These are phyloP conservation scores for Grigorovia humatica DNA, from an alignment of 805 yeast species.

Conservation along the genomic window DNA sequence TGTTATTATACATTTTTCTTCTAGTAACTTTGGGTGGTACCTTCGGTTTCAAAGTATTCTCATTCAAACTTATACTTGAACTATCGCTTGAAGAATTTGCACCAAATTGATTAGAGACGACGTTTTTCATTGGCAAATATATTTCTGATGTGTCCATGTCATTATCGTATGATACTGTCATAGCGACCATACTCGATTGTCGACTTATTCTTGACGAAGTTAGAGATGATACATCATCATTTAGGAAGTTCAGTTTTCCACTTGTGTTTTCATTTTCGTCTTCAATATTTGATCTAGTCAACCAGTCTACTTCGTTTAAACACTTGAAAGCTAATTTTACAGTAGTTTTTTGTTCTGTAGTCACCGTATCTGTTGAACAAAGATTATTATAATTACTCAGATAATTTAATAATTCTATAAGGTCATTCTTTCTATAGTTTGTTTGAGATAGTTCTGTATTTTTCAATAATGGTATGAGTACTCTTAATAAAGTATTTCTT, in stretches of 20 bases:
- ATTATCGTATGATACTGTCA: slow-evolving; percentile 10
- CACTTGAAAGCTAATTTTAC: slow-evolving; percentile 34
- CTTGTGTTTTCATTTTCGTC: not conserved
- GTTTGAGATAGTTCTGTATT: slow-evolving; percentile 51
- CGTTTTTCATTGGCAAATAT: not conserved
- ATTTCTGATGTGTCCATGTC: slow-evolving; percentile 1
- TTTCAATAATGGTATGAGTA: slow-evolving; percentile 58
- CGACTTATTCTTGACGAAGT: slow-evolving; percentile 9
- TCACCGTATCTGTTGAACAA: slow-evolving; percentile 14
- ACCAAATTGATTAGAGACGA: not conserved
- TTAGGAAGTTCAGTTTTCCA: not conserved
- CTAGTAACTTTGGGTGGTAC: slow-evolving; percentile 27
- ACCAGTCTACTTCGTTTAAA: slow-evolving; percentile 28
- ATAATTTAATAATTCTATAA: slow-evolving; percentile 41
- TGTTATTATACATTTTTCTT: slow-evolving; percentile 24
- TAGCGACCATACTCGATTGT: slow-evolving; percentile 16
- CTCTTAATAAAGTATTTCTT: slow-evolving; percentile 64
- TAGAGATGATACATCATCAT: slow-evolving; percentile 4
- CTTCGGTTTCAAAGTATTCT: not conserved
- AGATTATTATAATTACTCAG: slow-evolving; percentile 27
- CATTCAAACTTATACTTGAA: not conserved
- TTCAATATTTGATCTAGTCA: slow-evolving; percentile 5
- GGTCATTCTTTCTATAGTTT: slow-evolving; percentile 47
- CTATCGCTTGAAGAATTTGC: not conserved
- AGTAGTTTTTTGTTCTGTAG: slow-evolving; percentile 29